Evolutionary conservation across 2,329 filamentous ascomycete genomes (phyloP), one percentile per base, ranked within the genome.

Genomic region (Diplodia sapinea): DNA sequence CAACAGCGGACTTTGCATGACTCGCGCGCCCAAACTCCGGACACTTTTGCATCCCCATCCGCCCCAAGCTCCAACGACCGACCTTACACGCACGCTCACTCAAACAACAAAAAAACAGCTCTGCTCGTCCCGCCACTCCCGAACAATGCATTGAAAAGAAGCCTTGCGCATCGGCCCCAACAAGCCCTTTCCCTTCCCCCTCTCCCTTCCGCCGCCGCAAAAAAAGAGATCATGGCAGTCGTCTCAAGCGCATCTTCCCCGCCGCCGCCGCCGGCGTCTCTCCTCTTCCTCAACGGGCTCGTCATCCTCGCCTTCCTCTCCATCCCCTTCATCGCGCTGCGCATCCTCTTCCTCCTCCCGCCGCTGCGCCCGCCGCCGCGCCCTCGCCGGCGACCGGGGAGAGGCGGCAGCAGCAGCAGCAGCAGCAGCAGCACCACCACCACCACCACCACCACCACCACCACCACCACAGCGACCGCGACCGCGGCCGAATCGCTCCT

Each of bases 281-380:
- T 57, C 29, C 61, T 68, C 33, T 31, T 65, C 52, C 36, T 57
- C 61, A 65, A 64, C 29, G 66, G 59, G 29, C 52, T 56, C 31
- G n/a, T 68, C 29, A 73, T 79, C 13, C 64, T 77, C 65, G 69
- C 79, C 66, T 65, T 75, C 52, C 75, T 79, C 40, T 68, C 77
- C 68, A 40, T 80, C 66, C 72, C 78, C 11, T 72, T 74, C 31
- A 69, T 73, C 8, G 70, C 76, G 17, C 76, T 80, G 17, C 81
- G 82, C 40, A 73, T 82, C 51, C 73, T 78, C 69, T 72, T 75
- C 47, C 78, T 82, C 66, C 75, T 83, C 29, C 76, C 79, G 33
- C 72, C 74, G 7, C 69, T 66, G 66, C 75, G 75, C 64, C 65
- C 67, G 66, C 70, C 74, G 69, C 67, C n/a, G 0, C 66, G 29